Evolutionary conservation across 768 basidiomycete species (phyloP).

Genomic region (Pleurotus sapidus): DNA sequence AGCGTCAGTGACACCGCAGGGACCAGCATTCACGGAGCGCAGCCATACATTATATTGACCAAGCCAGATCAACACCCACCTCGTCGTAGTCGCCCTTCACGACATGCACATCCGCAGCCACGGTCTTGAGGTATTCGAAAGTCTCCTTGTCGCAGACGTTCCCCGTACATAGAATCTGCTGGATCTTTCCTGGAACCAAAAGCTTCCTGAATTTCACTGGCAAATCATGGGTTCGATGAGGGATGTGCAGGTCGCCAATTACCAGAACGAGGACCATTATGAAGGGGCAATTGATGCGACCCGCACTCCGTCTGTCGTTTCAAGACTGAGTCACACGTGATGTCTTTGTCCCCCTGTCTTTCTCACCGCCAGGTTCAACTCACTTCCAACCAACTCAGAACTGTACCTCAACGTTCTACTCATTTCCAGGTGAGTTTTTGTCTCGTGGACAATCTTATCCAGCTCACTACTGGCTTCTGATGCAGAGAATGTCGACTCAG

Average conservation of each 20-base stretch:
- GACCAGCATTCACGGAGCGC: not conserved
- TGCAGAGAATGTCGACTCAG: no score
- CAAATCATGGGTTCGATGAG: constrained; percentile 84
- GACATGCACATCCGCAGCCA: constrained; percentile 90
- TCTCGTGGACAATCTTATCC: no score
- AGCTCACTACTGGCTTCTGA: no score
- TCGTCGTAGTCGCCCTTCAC: constrained; percentile 97
- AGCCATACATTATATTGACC: not conserved
- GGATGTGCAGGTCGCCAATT: constrained; percentile 97
- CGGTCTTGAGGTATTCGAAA: constrained; percentile 91
- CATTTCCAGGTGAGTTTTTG: no score
- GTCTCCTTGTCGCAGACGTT: constrained; percentile 98
- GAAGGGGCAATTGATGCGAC: not conserved
- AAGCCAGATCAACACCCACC: constrained; percentile 39
- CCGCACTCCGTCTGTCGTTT: no score
- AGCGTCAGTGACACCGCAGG: no score
- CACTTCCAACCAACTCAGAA: no score
- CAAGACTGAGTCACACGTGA: no score
- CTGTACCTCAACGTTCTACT: no score
- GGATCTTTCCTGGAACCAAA: constrained; percentile 93
- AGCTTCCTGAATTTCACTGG: constrained; percentile 97
- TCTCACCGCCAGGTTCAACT: no score
- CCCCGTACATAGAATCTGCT: constrained; percentile 96
- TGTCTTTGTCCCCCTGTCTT: no score
- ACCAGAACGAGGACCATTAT: constrained; percentile 91